phyloP scores from a whole-genome alignment of 177 flowering plant species.

The Telopea speciosissima region DNA sequence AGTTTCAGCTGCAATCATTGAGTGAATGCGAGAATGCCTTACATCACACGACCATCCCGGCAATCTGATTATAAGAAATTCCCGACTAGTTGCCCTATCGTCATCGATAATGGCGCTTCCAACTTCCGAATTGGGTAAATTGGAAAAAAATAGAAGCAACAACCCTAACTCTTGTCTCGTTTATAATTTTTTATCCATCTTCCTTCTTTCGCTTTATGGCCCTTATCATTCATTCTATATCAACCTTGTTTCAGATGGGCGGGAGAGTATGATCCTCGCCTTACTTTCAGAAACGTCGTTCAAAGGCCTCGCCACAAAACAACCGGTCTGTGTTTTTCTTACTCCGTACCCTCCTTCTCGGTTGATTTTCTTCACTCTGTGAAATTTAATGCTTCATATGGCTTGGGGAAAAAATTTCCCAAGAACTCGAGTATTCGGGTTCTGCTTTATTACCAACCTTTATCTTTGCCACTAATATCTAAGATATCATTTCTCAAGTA shows the following conservation, averaged over 20 bases:
- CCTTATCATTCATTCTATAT: not conserved
- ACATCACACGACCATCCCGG: conserved; percentile 15
- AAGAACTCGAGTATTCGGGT: not conserved
- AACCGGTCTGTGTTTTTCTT: conserved; percentile 17
- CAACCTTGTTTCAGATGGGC: conserved; percentile 24
- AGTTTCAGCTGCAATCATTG: not conserved
- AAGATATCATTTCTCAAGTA: not conserved
- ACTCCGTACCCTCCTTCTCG: not conserved
- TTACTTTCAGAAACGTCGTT: conserved; percentile 27
- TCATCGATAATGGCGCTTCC: conserved; percentile 32
- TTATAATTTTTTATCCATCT: not conserved
- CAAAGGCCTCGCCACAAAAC: conserved; percentile 36
- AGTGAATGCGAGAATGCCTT: conserved; percentile 14
- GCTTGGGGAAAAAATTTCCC: not conserved
- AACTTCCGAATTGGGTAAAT: conserved; percentile 30
- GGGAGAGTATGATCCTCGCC: conserved; percentile 30
- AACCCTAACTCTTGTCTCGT: not conserved
- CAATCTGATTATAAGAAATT: conserved; percentile 25
- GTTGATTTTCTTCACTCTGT: not conserved
- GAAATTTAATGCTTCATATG: not conserved
- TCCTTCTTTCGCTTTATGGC: not conserved
- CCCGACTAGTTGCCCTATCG: conserved; percentile 21
- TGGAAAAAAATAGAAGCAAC: not conserved
- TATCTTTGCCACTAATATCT: not conserved
- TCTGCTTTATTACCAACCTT: not conserved